Evolutionary conservation across 495 filamentous ascomycete genomes (phyloP), one percentile per base, ranked within the genome.

Genomic region (Aspergillus indologenus): DNA sequence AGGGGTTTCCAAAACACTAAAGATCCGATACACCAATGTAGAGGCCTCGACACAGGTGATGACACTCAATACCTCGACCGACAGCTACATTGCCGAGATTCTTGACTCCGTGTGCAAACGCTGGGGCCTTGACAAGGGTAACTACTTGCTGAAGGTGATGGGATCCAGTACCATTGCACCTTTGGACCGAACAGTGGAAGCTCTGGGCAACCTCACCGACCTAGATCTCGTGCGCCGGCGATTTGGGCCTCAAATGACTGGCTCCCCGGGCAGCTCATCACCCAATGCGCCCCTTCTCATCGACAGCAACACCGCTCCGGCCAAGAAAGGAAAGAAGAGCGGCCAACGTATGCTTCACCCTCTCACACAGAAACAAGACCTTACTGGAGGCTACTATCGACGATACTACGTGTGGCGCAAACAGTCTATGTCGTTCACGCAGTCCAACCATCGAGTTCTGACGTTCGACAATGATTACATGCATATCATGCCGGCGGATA

Each of bases 381-480:
- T 90, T 58, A 81, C 91, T 14, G 82, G 79, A 18, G 79, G 84
- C 20, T 86, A 84, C 63, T 90, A 91, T 66, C 88, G 89, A 64
- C 93, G 91, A 64, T 98, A 92, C 70, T 88, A 86, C 26, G 95
- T 98, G 18, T 90, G 87, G 75, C 86, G 95, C 62, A 96, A 96
- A 69, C 92, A 96, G 66, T 87, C 90, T 19, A 96, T 97, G 90
- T 87, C 91, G 24, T 91, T 98, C 69, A 86, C 94, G 40, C 86
- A 90, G 4, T 86, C 90, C 52, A 90, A 90, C 61, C 85, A 92
- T 67, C 86, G 89, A 43, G 84, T 95, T 15, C 78, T 98, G 23
- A 87, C 89, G 7, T 91, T 98, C 61, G 94, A 98, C 67, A 91
- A 91, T 47, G 94, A 98, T 68, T 96, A 96, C 65, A 84, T 98